These are phyloP conservation scores for Boletus subluridellus DNA, from an alignment of 1,284 basidiomycete species.

Conservation along the genomic window DNA sequence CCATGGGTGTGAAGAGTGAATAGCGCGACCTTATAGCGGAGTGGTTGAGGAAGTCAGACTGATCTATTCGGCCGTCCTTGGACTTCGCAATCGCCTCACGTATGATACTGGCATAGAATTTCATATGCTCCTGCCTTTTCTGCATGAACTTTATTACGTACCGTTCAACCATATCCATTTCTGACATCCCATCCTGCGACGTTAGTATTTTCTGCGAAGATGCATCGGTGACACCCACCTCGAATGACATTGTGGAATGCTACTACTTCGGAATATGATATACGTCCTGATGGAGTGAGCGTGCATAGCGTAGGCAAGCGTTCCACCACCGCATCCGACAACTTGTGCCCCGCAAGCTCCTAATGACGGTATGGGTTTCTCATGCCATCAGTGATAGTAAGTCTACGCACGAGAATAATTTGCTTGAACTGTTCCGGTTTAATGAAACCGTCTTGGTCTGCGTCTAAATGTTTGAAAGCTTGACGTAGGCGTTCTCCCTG, in stretches of 20 bases:
- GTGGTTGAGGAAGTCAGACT: slow-evolving; percentile 77
- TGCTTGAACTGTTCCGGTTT: slow-evolving; percentile 87
- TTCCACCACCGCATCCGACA: slow-evolving; percentile 87
- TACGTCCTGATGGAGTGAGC: slow-evolving; percentile 80
- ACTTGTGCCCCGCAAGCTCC: slow-evolving; percentile 94
- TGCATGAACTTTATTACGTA: slow-evolving; percentile 30
- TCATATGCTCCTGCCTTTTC: background rate
- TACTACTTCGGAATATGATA: slow-evolving; percentile 92
- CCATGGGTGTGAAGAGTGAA: slow-evolving; percentile 92
- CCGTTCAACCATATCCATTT: slow-evolving; percentile 96
- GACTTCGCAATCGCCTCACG: slow-evolving; percentile 85
- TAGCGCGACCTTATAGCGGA: slow-evolving; percentile 78
- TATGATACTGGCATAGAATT: slow-evolving; percentile 53
- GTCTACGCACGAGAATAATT: slow-evolving; percentile 73
- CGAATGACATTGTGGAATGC: slow-evolving; percentile 93
- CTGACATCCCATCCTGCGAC: slow-evolving; percentile 37
- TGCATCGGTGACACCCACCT: slow-evolving; percentile 45
- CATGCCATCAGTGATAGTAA: background rate
- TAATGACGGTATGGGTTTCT: slow-evolving; percentile 31
- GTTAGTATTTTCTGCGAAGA: slow-evolving; percentile 10
- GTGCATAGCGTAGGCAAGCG: slow-evolving; percentile 86
- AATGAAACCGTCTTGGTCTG: slow-evolving; percentile 89
- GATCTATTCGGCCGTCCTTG: slow-evolving; percentile 88
- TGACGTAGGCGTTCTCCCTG: slow-evolving; percentile 94
- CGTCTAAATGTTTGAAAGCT: slow-evolving; percentile 87